Evolutionary conservation across 2,329 filamentous ascomycete genomes (phyloP), one percentile per base, ranked within the genome.

Genomic region (Penicillium sumatraense): DNA sequence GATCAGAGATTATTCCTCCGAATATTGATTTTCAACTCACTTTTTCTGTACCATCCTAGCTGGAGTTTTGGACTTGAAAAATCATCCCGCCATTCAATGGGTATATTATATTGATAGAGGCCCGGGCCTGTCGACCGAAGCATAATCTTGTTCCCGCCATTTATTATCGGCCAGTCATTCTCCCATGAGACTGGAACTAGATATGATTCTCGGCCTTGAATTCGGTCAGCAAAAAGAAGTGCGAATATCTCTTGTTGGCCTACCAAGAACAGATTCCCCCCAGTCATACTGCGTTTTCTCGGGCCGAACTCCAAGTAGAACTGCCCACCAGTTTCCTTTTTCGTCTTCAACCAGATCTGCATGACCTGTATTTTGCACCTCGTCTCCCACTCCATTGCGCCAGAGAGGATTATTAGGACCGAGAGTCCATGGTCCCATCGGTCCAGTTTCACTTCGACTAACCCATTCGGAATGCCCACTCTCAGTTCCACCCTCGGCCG

Each of bases 381-480:
- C 78, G 40, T 81, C 79, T 3, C 77, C 68, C 0, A 74, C 68
- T 0, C 78, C 78, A 51, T 82, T 82, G 3, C 74, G 82, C 42
- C 87, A 72, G 38, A 89, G 77, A 42, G 85, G 77, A 51, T 85
- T 83, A 44, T 82, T 71, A 0, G 85, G 84, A 33, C 86, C 84
- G 1, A 79, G 68, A 61, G 86, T 82, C 70, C 87, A 89, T 0
- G 86, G 86, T 0, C 86, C 86, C 75, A 83, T 86, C 68, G 67
- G 80, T 62, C 51, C 75, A 66, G 5, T 80, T 75, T 49, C 82
- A 76, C 56, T 86, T 73, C 82, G 76, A 49, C 76, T 72, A 2
- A 89, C 78, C 24, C 85, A 88, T 62, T 81, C 82, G 2, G 84
- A 81, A 61, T 89, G 86, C 0, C 81, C 78, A 56, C 83, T 85